phyloP scores from a whole-genome alignment of 2,329 filamentous ascomycete genomes.

The Penicillium polonicum region DNA sequence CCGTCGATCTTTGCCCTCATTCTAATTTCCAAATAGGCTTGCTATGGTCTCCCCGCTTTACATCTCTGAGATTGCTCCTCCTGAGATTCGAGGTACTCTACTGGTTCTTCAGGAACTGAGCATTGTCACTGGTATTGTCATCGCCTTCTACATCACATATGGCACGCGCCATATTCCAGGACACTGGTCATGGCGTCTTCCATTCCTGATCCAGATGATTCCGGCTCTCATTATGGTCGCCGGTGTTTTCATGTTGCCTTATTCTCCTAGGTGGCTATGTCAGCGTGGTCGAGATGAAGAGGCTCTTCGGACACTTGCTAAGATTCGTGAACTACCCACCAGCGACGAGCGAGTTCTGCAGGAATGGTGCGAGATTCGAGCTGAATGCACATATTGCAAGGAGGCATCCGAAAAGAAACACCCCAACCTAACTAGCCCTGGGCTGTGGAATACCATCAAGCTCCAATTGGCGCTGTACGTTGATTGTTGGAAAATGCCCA shows the following conservation, averaged over 20 bases:
- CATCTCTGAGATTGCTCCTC: background rate
- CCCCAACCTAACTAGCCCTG: background rate
- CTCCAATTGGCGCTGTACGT: background rate
- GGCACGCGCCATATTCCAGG: background rate
- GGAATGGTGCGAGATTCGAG: background rate
- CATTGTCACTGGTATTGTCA: background rate
- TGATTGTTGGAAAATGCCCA: background rate
- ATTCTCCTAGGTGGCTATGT: background rate
- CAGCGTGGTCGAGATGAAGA: background rate
- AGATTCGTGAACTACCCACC: background rate
- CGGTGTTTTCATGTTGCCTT: background rate
- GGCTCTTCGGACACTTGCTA: background rate
- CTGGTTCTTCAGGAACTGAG: background rate
- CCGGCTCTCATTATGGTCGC: background rate
- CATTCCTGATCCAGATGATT: background rate
- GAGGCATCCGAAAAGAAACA: background rate
- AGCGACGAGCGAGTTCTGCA: background rate
- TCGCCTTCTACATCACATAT: background rate
- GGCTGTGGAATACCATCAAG: background rate
- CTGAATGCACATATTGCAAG: background rate
- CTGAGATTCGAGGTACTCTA: background rate
- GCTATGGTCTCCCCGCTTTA: background rate
- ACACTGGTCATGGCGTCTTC: background rate
- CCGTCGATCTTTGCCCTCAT: background rate
- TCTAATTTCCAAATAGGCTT: background rate